phyloP scores from a whole-genome alignment of 2,329 filamentous ascomycete genomes.

The Venturia carpophila region DNA sequence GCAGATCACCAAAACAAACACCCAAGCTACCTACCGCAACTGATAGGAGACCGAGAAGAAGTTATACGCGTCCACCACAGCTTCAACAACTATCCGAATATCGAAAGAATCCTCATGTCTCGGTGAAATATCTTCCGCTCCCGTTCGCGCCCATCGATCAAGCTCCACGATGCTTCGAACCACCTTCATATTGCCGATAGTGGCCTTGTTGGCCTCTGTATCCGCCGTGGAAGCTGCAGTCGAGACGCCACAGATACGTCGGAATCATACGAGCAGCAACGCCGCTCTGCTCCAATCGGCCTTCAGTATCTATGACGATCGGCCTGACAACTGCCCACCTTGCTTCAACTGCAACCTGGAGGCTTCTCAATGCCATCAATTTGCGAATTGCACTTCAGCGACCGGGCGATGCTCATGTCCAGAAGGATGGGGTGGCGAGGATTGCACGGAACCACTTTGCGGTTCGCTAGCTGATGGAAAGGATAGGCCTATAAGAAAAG shows the following conservation, averaged over 20 bases:
- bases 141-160: conserved; percentile 5
- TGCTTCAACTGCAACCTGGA: conserved; percentile 98
- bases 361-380: conserved; percentile 86
- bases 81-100: neutral
- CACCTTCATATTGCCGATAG: conserved; percentile 4
- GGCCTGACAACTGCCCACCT: conserved; percentile 70
- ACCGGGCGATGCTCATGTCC: conserved; percentile 92
- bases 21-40: neutral
- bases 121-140: neutral
- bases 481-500: conserved; percentile 67
- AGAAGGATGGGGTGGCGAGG: conserved; percentile 85
- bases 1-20: conserved; percentile 10
- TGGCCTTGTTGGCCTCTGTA: conserved; percentile 5
- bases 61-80: neutral
- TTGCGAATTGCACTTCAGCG: conserved; percentile 76
- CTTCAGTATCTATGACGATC: conserved; percentile 53
- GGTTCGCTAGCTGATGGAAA: conserved; percentile 69
- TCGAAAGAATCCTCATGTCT: conserved; percentile 3
- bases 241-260: neutral
- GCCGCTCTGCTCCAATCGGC: neutral
- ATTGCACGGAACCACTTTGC: conserved; percentile 85
- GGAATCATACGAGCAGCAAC: conserved; percentile 9
- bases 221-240: neutral
- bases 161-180: conserved; percentile 11
- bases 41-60: neutral